phyloP scores from a whole-genome alignment of 805 yeast species.

The Metschnikowia henanensis region DNA sequence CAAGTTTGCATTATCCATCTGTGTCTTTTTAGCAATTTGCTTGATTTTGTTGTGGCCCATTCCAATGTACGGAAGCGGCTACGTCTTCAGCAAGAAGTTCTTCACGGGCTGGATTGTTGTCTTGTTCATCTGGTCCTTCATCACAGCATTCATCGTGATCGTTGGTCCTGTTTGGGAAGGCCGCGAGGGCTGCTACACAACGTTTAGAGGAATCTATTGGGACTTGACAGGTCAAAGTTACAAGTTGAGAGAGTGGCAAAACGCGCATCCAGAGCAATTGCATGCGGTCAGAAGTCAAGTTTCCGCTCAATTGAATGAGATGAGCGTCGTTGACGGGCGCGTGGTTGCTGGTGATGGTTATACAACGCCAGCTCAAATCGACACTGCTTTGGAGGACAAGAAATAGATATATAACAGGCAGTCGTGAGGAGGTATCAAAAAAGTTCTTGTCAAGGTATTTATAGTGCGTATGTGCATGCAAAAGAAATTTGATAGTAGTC shows the following conservation, averaged over 20 bases:
- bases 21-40: conserved; percentile 59
- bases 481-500: too few species aligned
- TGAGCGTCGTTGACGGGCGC: conserved; percentile 14
- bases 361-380: conserved; percentile 15
- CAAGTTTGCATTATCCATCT: conserved; percentile 58
- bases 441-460: neutral
- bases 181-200: conserved; percentile 59
- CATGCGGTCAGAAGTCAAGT: conserved; percentile 74
- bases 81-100: conserved; percentile 71
- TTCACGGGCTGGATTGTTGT: conserved; percentile 91
- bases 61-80: conserved; percentile 87
- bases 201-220: conserved; percentile 82
- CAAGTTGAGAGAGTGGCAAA: conserved; percentile 77
- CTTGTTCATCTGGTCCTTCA: conserved; percentile 78
- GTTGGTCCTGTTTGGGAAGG: conserved; percentile 77
- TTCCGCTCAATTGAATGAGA: conserved; percentile 22
- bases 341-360: conserved; percentile 10
- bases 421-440: neutral
- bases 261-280: conserved; percentile 66
- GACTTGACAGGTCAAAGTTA: conserved; percentile 73
- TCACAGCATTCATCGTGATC: conserved; percentile 60
- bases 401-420: neutral
- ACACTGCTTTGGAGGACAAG: conserved; percentile 14
- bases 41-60: conserved; percentile 84
- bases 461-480: neutral